Percentiles rank a stretch among this genome's conserved stretches.
These are phyloP conservation scores for Pichia sp. DNA, from an alignment of 1,139 yeast genomes.

Conservation along the genomic window DNA sequence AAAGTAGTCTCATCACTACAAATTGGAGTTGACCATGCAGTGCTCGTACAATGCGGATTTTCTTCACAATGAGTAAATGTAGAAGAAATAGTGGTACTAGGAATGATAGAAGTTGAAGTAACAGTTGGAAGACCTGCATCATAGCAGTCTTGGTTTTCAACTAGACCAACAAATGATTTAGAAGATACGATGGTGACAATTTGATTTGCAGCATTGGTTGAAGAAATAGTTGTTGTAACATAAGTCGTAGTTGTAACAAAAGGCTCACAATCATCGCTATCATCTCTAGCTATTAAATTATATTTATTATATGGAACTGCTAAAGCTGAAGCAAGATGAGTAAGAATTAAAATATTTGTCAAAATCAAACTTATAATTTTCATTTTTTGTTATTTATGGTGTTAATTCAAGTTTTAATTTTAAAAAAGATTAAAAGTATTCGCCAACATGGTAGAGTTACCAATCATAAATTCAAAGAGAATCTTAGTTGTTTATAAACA, in stretches of 20 bases:
- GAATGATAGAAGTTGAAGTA: slow-evolving; percentile 5
- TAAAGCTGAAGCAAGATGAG: background rate
- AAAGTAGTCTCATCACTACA: slow-evolving; percentile 8
- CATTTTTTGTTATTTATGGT: background rate
- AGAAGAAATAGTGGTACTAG: slow-evolving; percentile 7
- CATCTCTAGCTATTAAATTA: background rate
- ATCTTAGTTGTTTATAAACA: background rate
- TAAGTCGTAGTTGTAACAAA: background rate
- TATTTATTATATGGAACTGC: background rate
- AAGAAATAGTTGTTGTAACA: background rate
- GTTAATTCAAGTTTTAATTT: background rate
- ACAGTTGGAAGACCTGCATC: background rate
- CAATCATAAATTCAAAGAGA: background rate
- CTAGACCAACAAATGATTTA: background rate
- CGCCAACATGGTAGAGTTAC: background rate
- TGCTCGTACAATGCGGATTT: slow-evolving; percentile 14
- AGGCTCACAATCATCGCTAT: slow-evolving; percentile 2
- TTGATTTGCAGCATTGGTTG: slow-evolving; percentile 2
- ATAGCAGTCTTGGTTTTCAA: background rate
- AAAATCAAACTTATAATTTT: background rate
- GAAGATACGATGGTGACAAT: background rate
- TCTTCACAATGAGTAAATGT: slow-evolving; percentile 16
- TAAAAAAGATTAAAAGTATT: background rate
- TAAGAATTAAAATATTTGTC: background rate
- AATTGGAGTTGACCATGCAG: slow-evolving; percentile 13